Conservation (phyloP, 768 basidiomycete genomes). For the Coprinopsis marcescibilis region DNA sequence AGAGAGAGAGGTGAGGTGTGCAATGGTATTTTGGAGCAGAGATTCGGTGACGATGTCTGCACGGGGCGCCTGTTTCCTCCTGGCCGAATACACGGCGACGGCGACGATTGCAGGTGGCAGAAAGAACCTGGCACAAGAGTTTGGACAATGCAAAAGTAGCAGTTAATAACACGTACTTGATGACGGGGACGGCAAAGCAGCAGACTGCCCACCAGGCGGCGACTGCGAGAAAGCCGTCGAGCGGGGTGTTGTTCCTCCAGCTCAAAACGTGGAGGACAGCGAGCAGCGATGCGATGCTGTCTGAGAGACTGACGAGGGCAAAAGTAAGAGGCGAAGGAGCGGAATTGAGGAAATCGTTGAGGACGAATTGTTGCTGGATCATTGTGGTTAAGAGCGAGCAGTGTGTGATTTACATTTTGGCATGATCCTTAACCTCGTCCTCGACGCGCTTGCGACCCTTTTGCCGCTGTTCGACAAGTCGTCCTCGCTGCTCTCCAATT, state of each 20-base stretch:
- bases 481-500: constrained; percentile 23
- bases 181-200: background rate
- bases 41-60: constrained; percentile 44
- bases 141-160: background rate
- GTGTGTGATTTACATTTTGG: too few species aligned
- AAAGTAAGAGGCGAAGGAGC: constrained; percentile 59
- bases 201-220: constrained; percentile 16
- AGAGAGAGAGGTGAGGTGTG: constrained; percentile 64
- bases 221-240: constrained; percentile 47
- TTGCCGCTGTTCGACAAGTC: constrained; percentile 37
- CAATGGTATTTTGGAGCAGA: constrained; percentile 46
- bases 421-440: constrained; percentile 15
- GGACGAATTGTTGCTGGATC: constrained; percentile 12
- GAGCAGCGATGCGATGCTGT: constrained; percentile 40
- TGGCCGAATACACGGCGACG: constrained; percentile 19
- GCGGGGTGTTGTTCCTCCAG: constrained; percentile 50
- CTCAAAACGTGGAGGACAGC: constrained; percentile 41
- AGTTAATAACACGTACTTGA: background rate
- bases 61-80: constrained; percentile 12
- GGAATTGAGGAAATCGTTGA: constrained; percentile 45
- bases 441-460: constrained; percentile 22
- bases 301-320: constrained; percentile 58
- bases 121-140: constrained; percentile 42
- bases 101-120: constrained; percentile 46
- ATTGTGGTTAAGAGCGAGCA: background rate